A percentile compares a stretch with the other conserved stretches of the same genome.
Conservation (phyloP, 371 early-diverging fungal species). For the Mucor indicus region DNA sequence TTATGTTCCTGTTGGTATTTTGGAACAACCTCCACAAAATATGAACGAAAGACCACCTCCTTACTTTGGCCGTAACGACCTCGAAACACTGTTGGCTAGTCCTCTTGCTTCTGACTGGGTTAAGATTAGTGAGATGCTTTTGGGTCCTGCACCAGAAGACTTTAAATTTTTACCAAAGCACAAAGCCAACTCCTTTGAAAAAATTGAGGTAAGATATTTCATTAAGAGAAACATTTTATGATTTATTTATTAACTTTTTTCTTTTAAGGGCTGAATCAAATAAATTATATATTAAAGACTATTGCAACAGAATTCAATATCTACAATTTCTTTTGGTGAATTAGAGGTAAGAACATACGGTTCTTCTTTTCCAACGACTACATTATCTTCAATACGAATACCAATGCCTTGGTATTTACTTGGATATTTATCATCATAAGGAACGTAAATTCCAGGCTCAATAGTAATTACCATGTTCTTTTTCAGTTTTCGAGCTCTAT, state of each 20-base stretch:
- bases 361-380: conserved; percentile 71
- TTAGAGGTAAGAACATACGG: conserved; percentile 71
- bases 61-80: conserved; percentile 84
- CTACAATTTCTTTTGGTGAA: conserved; percentile 86
- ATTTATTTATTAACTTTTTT: background rate
- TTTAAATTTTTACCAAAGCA: conserved; percentile 93
- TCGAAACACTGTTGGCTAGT: conserved; percentile 94
- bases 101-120: conserved; percentile 86
- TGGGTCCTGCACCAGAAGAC: conserved; percentile 83
- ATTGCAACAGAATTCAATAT: conserved; percentile 76
- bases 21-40: conserved; percentile 86
- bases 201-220: conserved; percentile 16
- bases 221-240: background rate
- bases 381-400: conserved; percentile 95
- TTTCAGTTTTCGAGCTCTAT: conserved; percentile 67
- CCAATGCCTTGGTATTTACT: conserved; percentile 86
- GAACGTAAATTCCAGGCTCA: conserved; percentile 95
- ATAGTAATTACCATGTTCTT: conserved; percentile 92
- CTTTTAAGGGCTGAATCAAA: too few relatives aligned
- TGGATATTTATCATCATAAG: conserved; percentile 73
- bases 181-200: conserved; percentile 84
- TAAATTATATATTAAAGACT: conserved; percentile 2
- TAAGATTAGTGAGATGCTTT: conserved; percentile 72
- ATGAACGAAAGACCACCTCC: conserved; percentile 92
- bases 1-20: conserved; percentile 89